These are phyloP conservation scores for Colletotrichum destructivum DNA, from an alignment of 2,329 filamentous ascomycete genomes.

Conservation along the genomic window DNA sequence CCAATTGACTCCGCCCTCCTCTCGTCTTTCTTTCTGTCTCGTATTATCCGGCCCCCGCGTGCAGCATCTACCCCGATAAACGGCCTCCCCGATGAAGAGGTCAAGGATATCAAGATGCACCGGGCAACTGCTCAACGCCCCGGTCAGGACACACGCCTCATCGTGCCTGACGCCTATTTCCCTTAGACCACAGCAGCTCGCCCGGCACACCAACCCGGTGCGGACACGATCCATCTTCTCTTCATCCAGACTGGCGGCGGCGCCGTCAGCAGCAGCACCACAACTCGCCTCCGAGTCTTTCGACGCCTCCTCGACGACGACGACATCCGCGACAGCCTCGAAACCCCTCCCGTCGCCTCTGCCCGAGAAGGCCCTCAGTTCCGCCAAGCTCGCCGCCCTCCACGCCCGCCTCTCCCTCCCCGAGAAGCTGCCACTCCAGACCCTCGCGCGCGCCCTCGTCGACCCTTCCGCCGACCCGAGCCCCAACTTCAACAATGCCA, in stretches of 20 bases:
- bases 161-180: conserved; percentile 39
- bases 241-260: neutral
- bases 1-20: conserved; percentile 26
- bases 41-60: neutral
- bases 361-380: conserved; percentile 76
- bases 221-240: conserved; percentile 30
- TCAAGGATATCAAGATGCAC: conserved; percentile 59
- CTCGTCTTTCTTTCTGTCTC: conserved; percentile 8
- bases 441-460: conserved; percentile 87
- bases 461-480: conserved; percentile 87
- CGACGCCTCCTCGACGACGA: conserved; percentile 46
- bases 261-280: conserved; percentile 22
- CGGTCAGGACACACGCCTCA: conserved; percentile 42
- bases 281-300: conserved; percentile 6
- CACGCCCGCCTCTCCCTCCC: conserved; percentile 91
- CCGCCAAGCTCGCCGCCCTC: conserved; percentile 92
- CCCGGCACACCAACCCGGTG: conserved; percentile 21
- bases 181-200: conserved; percentile 38
- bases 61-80: conserved; percentile 16
- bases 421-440: conserved; percentile 85
- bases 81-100: conserved; percentile 56
- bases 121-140: conserved; percentile 58
- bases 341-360: conserved; percentile 77
- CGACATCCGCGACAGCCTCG: conserved; percentile 53
- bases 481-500: conserved; percentile 88